Evolutionary conservation across 495 filamentous ascomycete species (phyloP).

Genomic region (Lindgomyces ingoldianus): DNA sequence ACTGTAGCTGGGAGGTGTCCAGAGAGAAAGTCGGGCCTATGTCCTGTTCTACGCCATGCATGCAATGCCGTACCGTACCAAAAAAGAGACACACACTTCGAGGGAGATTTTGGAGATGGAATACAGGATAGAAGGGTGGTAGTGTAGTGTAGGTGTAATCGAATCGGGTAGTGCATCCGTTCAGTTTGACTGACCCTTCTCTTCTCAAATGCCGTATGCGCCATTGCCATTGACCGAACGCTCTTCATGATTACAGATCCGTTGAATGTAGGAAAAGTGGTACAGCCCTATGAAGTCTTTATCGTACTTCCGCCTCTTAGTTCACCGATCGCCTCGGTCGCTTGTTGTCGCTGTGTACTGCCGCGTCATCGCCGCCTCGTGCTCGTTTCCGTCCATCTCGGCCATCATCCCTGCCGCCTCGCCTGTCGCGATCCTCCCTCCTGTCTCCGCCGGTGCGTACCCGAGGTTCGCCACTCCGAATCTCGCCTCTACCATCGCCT

Average conservation of each 20-base stretch:
- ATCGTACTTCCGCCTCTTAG: not conserved
- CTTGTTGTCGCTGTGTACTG: not conserved
- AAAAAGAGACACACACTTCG: no score
- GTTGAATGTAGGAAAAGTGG: not conserved
- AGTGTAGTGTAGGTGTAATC: not conserved
- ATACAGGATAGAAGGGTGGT: not conserved
- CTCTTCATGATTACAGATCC: not conserved
- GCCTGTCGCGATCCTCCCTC: not conserved
- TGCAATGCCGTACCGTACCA: not conserved
- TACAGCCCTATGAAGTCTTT: not conserved
- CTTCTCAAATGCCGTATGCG: not conserved
- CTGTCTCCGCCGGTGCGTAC: not conserved
- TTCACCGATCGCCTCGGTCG: constrained; percentile 1
- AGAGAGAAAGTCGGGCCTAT: not conserved
- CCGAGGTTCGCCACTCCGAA: not conserved
- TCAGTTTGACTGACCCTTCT: not conserved
- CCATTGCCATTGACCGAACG: not conserved
- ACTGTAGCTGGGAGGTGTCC: not conserved
- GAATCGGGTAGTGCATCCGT: not conserved
- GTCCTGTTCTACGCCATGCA: not conserved
- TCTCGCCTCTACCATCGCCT: not conserved
- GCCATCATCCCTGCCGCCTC: not conserved
- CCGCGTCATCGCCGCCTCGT: not conserved
- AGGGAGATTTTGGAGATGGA: not conserved
- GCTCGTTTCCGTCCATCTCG: not conserved